Base-by-base conservation (phyloP, 2,329 filamentous ascomycete genomes). In the Aurifilum marmelostoma region DNA sequence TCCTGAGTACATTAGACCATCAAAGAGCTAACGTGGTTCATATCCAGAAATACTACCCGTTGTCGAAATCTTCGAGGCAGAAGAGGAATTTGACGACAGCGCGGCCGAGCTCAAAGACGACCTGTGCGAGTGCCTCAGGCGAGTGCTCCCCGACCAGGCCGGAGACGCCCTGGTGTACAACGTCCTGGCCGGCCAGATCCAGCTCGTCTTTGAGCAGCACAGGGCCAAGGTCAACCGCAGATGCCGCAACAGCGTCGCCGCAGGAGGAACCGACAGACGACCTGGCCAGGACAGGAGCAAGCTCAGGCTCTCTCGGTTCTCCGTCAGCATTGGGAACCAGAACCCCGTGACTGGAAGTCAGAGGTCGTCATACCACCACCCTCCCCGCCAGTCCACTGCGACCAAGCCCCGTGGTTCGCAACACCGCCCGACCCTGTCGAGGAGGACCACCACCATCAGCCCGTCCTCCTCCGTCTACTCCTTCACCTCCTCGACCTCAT, bases 171-270 rank as follows among this genome's bases (percentile, higher is more conserved):
- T 65, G 7, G 59, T 69, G 37, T 71, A 65, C 61, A 60, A 39
- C 8, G 65, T 67, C 58, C 32, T 71, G 8, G 69, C 69, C 2
- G 69, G 69, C 12, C 69, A 71, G 50, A 67, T 71, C 54, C 69
- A 71, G 39, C 65, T 71, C 3, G 69, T 71, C 6, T 67, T 71
- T 16, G 69, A 71, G 50, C 69, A 71, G 50, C 67, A 71, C 54
- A 54, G 69, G 9, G 69, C 69, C 7, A 71, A 71, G 32, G 65
- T 71, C 32, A 67, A 65, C 61, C 59, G 69, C 21, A 67, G 62
- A 9, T 71, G 67, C 39, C 69, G 67, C 27, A 64, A 63, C 18
- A 67, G 41, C 47, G 61, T 65, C 16, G 39, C 32, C 24, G 65
- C 43, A 2, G 65, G 16, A 8, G 37, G 24, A 18, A 34, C 4